Base-by-base conservation (phyloP, 257 asterid species). In the Parsonsia alboflavescens region DNA sequence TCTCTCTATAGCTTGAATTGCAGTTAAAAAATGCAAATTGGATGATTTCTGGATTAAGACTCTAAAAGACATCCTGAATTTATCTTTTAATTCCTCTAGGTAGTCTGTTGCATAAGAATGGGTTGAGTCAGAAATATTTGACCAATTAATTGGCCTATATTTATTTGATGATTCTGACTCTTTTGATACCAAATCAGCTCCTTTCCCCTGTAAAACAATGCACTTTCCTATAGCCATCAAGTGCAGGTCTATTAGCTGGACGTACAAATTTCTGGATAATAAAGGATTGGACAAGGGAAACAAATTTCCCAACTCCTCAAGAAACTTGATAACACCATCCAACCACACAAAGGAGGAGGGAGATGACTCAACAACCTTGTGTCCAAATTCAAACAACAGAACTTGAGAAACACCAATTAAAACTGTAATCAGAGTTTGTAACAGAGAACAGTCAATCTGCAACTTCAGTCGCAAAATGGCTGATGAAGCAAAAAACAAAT, bases 211-310 rank as follows among this genome's bases (percentile, higher is more conserved):
- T 68, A 90, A 84, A 70, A 83, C 85, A 69, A 92, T 94, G 90
- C 98, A 94, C 82, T 90, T 89, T 33, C 97, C 98, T 36, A 91
- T 86, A 76, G 85, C 88, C 87, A 78, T 85, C 86, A 91, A 75
- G 82, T 94, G 96, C 76, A 92, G 85, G 76, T 86, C 92, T 77
- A 90, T 84, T 72, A 90, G 84, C 80, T 80, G 82, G 73, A 49
- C 84, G 78, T 80, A 90, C 77, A 86, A 72, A 65, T 88, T 88
- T 80, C 89, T 84, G 63, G 96, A 90, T 77, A 76, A 74, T 9
- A 78, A 72, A 57, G 95, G 90, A 75, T 88, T 88, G 48, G 86
- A 80, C 69, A 81, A 87, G 36, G 85, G 85, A 78, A 90, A 88
- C 79, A 83, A 83, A 78, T 80, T 84, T 26, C 97, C 97, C 24